A percentile compares a stretch with the other conserved stretches of the same genome.
These are phyloP conservation scores for Trametes cingulata DNA, from an alignment of 768 basidiomycete species.

Conservation along the genomic window DNA sequence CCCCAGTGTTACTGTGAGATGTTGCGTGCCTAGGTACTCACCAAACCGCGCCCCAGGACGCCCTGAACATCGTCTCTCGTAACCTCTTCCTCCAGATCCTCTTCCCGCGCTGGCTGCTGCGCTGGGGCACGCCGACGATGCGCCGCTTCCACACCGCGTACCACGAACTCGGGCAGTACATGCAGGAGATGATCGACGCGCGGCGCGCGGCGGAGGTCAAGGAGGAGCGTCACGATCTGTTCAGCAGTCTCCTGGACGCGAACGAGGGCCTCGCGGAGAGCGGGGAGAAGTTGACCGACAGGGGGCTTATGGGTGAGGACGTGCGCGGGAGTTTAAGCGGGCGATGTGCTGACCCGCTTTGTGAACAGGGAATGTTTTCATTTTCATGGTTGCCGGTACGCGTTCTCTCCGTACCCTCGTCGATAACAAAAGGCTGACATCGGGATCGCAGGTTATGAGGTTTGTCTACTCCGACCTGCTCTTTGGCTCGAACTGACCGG, in stretches of 20 bases:
- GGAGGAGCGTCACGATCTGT: slow-evolving; percentile 49
- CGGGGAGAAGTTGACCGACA: slow-evolving; percentile 40
- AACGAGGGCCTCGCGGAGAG: slow-evolving; percentile 39
- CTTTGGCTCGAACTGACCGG: neutral
- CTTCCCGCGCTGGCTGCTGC: slow-evolving; percentile 30
- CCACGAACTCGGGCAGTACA: slow-evolving; percentile 39
- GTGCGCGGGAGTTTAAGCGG: neutral
- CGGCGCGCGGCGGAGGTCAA: slow-evolving; percentile 40
- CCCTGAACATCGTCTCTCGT: slow-evolving; percentile 32
- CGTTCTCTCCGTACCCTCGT: no score
- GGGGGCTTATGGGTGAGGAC: slow-evolving; percentile 41
- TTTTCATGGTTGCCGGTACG: slow-evolving; percentile 39
- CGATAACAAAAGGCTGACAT: no score
- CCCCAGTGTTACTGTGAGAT: neutral
- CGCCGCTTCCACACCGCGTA: slow-evolving; percentile 26
- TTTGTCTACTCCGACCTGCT: slow-evolving; percentile 29
- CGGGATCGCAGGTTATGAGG: slow-evolving; percentile 47
- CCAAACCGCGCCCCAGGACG: slow-evolving; percentile 16
- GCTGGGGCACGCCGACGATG: slow-evolving; percentile 24
- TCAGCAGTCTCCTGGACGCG: slow-evolving; percentile 52
- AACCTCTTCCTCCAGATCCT: slow-evolving; percentile 30
- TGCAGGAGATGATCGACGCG: slow-evolving; percentile 54
- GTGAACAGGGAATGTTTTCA: slow-evolving; percentile 42
- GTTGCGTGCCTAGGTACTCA: no score
- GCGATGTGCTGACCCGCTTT: neutral